Conservation (phyloP, 106 monocot genomes). For the Dactylorhiza incarnata region DNA sequence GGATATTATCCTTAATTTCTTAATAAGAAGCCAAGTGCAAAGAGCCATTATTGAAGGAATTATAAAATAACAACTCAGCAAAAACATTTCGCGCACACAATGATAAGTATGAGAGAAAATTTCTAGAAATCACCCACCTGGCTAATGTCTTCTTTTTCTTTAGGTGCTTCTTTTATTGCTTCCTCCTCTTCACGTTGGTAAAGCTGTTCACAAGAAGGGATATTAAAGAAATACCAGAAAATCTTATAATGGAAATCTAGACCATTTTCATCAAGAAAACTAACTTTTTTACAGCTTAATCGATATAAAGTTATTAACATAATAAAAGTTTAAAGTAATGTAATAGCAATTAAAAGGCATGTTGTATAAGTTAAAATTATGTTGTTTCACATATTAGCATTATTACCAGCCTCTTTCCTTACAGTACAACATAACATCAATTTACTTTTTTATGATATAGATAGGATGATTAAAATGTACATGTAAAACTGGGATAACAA, state of each 20-base stretch:
- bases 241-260: background rate
- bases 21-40: background rate
- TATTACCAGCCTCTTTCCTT: background rate
- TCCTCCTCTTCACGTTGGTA: slow-evolving; percentile 8
- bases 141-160: slow-evolving; percentile 7
- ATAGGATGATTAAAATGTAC: background rate
- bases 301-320: background rate
- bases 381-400: background rate
- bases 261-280: background rate
- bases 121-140: background rate
- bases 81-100: background rate
- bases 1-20: background rate
- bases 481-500: background rate
- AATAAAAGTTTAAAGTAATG: background rate
- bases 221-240: background rate
- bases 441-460: background rate
- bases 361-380: background rate
- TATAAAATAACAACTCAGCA: background rate
- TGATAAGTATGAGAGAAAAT: background rate
- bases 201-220: background rate
- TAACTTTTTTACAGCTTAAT: background rate
- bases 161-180: background rate
- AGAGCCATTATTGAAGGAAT: background rate
- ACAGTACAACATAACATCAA: background rate
- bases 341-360: background rate